A percentile compares a stretch with the other conserved stretches of the same genome.
Evolutionary conservation across 306 rosid genomes (phyloP).

Genomic region (Spatholobus suberectus): DNA sequence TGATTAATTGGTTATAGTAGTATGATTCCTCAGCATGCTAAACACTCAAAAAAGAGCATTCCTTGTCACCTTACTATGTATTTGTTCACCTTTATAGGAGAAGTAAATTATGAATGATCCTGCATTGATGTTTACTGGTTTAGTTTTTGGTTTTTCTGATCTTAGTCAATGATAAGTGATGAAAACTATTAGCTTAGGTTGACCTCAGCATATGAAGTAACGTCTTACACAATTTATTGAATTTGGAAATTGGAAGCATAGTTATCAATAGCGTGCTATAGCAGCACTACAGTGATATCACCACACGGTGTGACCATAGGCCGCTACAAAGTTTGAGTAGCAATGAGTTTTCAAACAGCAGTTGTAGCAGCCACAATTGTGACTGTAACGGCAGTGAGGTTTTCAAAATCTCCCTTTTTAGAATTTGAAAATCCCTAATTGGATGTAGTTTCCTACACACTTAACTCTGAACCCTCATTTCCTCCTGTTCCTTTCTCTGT

Average conservation of each 20-base stretch:
- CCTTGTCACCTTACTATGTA: constrained; percentile 3
- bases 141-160: constrained; percentile 25
- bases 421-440: neutral
- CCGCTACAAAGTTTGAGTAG: neutral
- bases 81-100: constrained; percentile 20
- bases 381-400: neutral
- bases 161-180: neutral
- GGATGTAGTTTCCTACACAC: neutral
- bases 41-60: neutral
- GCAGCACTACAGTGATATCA: too few relatives aligned
- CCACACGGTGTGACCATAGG: neutral
- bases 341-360: neutral
- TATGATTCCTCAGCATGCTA: neutral
- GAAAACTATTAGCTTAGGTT: neutral
- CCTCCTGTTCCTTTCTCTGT: neutral
- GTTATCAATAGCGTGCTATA: neutral
- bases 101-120: neutral
- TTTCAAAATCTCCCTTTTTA: neutral
- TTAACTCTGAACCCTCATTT: neutral
- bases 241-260: neutral
- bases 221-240: constrained; percentile 1
- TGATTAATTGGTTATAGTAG: neutral
- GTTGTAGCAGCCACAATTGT: neutral
- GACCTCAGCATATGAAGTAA: neutral
- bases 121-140: constrained; percentile 19